phyloP scores from a whole-genome alignment of 1,139 yeast species.

The Kodamaea derodonti region DNA sequence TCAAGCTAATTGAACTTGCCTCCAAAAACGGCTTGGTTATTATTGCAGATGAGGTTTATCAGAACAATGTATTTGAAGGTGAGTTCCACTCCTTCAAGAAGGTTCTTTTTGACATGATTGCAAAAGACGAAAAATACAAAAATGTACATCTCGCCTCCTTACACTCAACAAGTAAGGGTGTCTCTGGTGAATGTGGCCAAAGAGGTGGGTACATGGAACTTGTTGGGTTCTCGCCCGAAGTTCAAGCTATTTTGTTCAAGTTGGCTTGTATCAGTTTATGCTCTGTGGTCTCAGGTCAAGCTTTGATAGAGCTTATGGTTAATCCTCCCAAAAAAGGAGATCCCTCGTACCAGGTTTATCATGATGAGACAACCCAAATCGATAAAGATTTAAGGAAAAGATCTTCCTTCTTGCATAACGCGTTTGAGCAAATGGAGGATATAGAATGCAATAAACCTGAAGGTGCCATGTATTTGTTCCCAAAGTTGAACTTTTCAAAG shows the following conservation, averaged over 20 bases:
- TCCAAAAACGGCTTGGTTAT: slow-evolving; percentile 80
- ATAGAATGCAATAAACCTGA: slow-evolving; percentile 81
- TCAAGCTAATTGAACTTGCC: slow-evolving; percentile 68
- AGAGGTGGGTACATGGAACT: slow-evolving; percentile 98
- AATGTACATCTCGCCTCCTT: slow-evolving; percentile 86
- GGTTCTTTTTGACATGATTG: slow-evolving; percentile 60
- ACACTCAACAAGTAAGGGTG: slow-evolving; percentile 97
- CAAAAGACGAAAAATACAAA: slow-evolving; percentile 48
- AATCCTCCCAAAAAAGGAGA: slow-evolving; percentile 83
- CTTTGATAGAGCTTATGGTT: slow-evolving; percentile 85
- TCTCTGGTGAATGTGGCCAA: slow-evolving; percentile 98
- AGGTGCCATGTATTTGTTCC: slow-evolving; percentile 98
- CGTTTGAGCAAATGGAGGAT: slow-evolving; percentile 76
- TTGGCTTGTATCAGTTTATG: slow-evolving; percentile 87
- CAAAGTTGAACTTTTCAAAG: slow-evolving; percentile 60
- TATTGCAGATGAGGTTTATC: slow-evolving; percentile 98
- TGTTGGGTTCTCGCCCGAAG: slow-evolving; percentile 70
- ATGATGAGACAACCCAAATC: slow-evolving; percentile 56
- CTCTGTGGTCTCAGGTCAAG: slow-evolving; percentile 93
- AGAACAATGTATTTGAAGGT: slow-evolving; percentile 78
- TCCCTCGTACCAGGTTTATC: slow-evolving; percentile 66
- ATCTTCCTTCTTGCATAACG: slow-evolving; percentile 59
- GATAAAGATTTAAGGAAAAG: slow-evolving; percentile 60
- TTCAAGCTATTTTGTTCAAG: slow-evolving; percentile 69
- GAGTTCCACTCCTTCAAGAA: slow-evolving; percentile 64